Percentiles rank a stretch among this genome's conserved stretches.
phyloP scores from a whole-genome alignment of 805 yeast genomes.

The Barnettozyma sucrosica region DNA sequence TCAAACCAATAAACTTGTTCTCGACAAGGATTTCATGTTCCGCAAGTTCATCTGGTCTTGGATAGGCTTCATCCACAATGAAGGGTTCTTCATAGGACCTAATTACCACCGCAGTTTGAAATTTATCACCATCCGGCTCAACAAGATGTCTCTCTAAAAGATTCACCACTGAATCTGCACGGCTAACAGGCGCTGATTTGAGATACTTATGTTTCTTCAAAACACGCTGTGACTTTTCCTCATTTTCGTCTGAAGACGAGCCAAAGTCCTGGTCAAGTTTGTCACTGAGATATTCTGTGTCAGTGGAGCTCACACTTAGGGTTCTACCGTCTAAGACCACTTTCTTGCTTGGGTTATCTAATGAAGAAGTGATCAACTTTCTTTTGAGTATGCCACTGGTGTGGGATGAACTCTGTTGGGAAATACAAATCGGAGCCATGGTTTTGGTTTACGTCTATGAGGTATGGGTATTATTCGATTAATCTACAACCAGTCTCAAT shows the following conservation, averaged over 20 bases:
- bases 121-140: conserved; percentile 10
- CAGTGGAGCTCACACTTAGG: conserved; percentile 19
- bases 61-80: conserved; percentile 13
- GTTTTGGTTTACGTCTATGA: not conserved
- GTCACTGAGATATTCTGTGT: conserved; percentile 18
- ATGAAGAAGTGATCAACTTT: conserved; percentile 7
- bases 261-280: conserved; percentile 17
- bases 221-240: not conserved
- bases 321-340: conserved; percentile 17
- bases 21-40: conserved; percentile 28
- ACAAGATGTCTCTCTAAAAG: conserved; percentile 12
- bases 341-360: not conserved
- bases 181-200: not conserved
- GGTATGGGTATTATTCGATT: not conserved
- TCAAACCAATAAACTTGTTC: conserved; percentile 35
- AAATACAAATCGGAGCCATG: not conserved
- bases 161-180: conserved; percentile 10
- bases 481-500: not conserved
- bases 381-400: conserved; percentile 14
- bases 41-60: conserved; percentile 20
- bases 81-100: conserved; percentile 26
- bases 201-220: not conserved
- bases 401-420: not conserved
- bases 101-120: conserved; percentile 24
- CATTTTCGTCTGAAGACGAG: conserved; percentile 3